A percentile compares a stretch with the other conserved stretches of the same genome.
Conservation (phyloP, 2,329 filamentous ascomycete species). For the Capronia epimyces region DNA sequence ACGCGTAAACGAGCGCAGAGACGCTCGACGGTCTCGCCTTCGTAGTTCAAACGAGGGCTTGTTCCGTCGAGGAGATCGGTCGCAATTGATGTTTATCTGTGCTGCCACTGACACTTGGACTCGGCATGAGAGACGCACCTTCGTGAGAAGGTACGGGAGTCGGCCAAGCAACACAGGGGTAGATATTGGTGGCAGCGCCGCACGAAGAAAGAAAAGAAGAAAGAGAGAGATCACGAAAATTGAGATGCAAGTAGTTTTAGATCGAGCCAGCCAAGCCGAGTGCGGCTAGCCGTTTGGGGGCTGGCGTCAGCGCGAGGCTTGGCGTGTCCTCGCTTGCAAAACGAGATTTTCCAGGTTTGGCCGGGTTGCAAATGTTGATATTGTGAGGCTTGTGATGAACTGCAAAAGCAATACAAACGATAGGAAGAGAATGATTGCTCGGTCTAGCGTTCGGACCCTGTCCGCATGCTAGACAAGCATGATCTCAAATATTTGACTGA, state of each 20-base stretch:
- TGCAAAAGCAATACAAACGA: constrained; percentile 35
- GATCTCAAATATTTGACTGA: constrained; percentile 32
- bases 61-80: constrained; percentile 40
- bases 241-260: background rate
- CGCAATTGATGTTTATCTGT: constrained; percentile 77
- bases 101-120: constrained; percentile 72
- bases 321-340: constrained; percentile 9
- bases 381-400: constrained; percentile 42
- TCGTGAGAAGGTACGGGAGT: constrained; percentile 32
- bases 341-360: constrained; percentile 10
- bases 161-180: constrained; percentile 77
- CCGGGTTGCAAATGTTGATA: constrained; percentile 3
- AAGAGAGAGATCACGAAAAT: background rate
- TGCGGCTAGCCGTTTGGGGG: background rate
- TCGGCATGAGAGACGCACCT: constrained; percentile 41
- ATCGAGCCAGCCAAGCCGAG: background rate
- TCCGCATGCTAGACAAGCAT: no score
- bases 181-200: constrained; percentile 66
- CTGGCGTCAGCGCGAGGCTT: constrained; percentile 4
- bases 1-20: constrained; percentile 33
- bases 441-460: no score
- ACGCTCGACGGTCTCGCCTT: constrained; percentile 32
- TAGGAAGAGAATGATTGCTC: constrained; percentile 46
- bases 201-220: constrained; percentile 44
- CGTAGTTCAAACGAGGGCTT: constrained; percentile 21